Base-by-base conservation (phyloP, 2,329 filamentous ascomycete genomes). In the Alternaria sp. region DNA sequence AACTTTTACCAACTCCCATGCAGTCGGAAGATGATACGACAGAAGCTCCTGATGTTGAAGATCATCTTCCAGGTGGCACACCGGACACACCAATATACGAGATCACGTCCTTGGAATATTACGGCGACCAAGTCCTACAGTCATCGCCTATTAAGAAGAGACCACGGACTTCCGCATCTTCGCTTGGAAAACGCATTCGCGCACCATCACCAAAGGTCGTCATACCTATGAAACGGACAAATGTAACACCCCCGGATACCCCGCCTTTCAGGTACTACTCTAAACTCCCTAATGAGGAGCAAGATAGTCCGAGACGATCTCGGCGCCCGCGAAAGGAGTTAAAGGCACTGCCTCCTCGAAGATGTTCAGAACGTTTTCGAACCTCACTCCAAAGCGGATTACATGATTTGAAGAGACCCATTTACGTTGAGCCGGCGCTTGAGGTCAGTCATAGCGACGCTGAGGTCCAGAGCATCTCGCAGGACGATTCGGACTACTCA, bases 1-100 rank as follows among this genome's bases (percentile, higher is more conserved):
- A 67, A 4, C 57, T 76, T 1, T 56, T 77, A 3, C 75, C 72
- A 3, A 75, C 74, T 6, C 75, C 75, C 7, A 62, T 50, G 5
- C 63, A 67, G 3, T 77, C 76, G 1, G 69, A 73, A 44, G 62
- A 66, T 25, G 62, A 70, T 18, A 56, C 49, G 7, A 28, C 28
- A 11, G 43, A 54, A 25, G 45, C 45, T 10, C 74, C 72, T 7
- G 69, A 72, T 36, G 49, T 58, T 25, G 60, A 69, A 14, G 45
- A 57, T 27, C 36, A 12, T 5, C 22, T 62, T 22, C 60, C 53
- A 14, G 28, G 22, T 18, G 25, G 25, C 12, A 46, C 46, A 18
- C 43, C 46, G 8, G 44, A 63, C 16, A 50, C 54, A 7, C 50
- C 60, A 1, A 32, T 25, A 8, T 69, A 64, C 62, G 70, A 69